Evolutionary conservation across 148 eudicot species (phyloP).

Genomic region (Limonium bicolor): DNA sequence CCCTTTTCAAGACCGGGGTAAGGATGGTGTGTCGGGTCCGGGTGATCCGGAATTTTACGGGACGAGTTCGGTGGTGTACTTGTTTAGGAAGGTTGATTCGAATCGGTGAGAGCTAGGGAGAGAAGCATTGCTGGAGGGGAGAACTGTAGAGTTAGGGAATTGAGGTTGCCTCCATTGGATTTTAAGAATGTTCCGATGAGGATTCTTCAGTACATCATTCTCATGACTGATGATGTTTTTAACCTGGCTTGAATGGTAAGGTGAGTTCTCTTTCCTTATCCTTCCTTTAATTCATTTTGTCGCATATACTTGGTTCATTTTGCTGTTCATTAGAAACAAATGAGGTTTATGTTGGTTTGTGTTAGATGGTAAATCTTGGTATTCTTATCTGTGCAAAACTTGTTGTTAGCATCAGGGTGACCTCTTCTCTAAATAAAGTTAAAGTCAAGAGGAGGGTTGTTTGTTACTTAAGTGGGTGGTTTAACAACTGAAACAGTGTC

Average conservation of each 20-base stretch:
- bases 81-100: conserved; percentile 31
- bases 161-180: conserved; percentile 54
- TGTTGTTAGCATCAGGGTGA: too few species aligned
- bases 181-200: conserved; percentile 44
- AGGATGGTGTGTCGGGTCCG: conserved; percentile 4
- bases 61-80: conserved; percentile 17
- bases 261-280: too few species aligned
- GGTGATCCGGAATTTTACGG: background rate
- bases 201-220: conserved; percentile 50
- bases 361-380: too few species aligned
- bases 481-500: too few species aligned
- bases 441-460: too few species aligned
- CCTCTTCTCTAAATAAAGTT: too few species aligned
- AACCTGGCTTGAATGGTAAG: conserved; percentile 38
- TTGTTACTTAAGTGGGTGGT: too few species aligned
- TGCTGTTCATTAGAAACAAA: too few species aligned
- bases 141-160: conserved; percentile 44
- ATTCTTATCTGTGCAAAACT: too few species aligned
- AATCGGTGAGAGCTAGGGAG: conserved; percentile 15
- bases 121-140: conserved; percentile 18
- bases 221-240: conserved; percentile 66
- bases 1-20: conserved; percentile 27
- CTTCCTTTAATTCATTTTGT: too few species aligned
- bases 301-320: too few species aligned
- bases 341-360: too few species aligned